Conservation (phyloP, 495 filamentous ascomycete genomes). For the Thermothielavioides terrestris region DNA sequence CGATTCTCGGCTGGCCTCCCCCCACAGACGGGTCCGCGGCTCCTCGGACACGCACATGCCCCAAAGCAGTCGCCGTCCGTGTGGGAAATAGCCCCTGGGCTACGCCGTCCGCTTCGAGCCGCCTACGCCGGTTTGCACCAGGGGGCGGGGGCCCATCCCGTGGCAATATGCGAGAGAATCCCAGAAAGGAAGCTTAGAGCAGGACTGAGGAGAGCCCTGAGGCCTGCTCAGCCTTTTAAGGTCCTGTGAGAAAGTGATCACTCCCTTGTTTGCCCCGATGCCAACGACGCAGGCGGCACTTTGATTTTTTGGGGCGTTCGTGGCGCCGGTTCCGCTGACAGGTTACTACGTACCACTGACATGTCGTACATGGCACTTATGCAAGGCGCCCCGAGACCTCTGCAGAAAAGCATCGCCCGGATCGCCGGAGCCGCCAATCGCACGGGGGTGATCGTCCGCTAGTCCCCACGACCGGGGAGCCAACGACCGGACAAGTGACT, state of each 20-base stretch:
- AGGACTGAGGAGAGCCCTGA: background rate
- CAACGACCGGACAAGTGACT: background rate
- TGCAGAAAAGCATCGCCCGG: slow-evolving; percentile 2
- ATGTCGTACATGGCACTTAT: background rate
- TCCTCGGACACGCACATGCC: background rate
- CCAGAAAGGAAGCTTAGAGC: slow-evolving; percentile 9
- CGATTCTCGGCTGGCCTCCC: background rate
- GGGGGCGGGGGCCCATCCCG: background rate
- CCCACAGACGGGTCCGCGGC: background rate
- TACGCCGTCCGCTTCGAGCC: background rate
- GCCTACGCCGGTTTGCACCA: background rate
- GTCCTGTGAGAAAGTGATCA: background rate
- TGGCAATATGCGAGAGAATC: slow-evolving; percentile 11
- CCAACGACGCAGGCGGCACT: background rate
- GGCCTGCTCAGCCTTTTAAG: background rate
- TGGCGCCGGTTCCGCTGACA: background rate
- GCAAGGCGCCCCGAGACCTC: background rate
- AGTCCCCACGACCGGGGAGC: background rate
- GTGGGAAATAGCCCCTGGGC: background rate
- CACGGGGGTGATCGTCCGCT: background rate
- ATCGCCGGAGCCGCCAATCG: slow-evolving; percentile 3
- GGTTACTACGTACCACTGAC: background rate
- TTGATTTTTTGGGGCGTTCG: background rate
- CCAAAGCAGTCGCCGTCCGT: background rate
- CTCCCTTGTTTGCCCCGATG: slow-evolving; percentile 11